Conservation (phyloP, 1,284 basidiomycete species). For the Spongiforma sp. region DNA sequence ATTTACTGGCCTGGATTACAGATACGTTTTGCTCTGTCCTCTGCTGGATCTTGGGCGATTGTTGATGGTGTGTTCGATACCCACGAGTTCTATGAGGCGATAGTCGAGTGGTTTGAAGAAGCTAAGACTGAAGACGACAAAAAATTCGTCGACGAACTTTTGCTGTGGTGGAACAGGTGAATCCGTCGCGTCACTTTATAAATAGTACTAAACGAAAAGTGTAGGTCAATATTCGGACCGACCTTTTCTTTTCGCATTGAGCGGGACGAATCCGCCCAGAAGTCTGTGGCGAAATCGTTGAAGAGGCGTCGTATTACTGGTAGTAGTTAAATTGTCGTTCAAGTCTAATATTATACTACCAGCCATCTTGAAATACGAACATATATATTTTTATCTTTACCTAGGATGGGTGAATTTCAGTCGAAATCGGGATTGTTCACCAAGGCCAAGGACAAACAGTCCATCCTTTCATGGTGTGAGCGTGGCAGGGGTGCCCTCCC, state of each 20-base stretch:
- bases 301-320: neutral
- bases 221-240: neutral
- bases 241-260: neutral
- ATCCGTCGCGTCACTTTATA: neutral
- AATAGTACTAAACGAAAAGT: neutral
- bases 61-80: slow-evolving; percentile 1
- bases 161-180: neutral
- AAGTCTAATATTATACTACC: neutral
- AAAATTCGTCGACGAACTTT: neutral
- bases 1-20: neutral
- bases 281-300: neutral
- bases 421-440: too few relatives aligned
- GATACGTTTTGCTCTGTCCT: slow-evolving; percentile 6
- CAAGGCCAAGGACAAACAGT: too few relatives aligned
- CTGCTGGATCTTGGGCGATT: slow-evolving; percentile 4
- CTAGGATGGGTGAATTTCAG: too few relatives aligned
- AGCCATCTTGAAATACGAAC: too few relatives aligned
- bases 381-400: too few relatives aligned
- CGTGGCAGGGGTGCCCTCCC: too few relatives aligned
- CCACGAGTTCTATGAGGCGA: slow-evolving; percentile 3
- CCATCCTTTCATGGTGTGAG: too few relatives aligned
- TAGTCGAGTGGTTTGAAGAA: slow-evolving; percentile 3
- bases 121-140: neutral
- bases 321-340: neutral
- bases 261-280: neutral